Base-by-base conservation (phyloP, 768 basidiomycete genomes). In the Lanmaoa pseudosensibilis region DNA sequence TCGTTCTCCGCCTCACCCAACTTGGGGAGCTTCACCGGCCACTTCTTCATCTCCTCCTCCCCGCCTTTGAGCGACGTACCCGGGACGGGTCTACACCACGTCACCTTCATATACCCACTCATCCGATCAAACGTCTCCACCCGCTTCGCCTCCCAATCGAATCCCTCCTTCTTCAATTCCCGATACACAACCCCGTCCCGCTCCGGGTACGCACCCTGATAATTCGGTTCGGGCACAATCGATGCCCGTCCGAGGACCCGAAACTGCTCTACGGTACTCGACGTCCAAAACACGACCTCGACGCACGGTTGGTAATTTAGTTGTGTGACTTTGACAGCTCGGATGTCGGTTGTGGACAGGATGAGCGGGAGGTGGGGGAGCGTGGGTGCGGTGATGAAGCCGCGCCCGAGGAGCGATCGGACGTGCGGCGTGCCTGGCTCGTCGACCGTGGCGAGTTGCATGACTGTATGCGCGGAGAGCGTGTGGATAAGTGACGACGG, bases 261-360 rank as follows among this genome's bases (percentile, higher is more conserved):
- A 67, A 86, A 92, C 64, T 95, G 92, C 66, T 90, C 85, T 50
- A 79, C 69, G 0, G 83, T 79, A 21, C 80, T 79, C 32, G 80
- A 77, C 50, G 86, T 80, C 89, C 90, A 94, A 85, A 88, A 93
- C 12, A 78, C 82, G 41, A 87, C 60, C 67, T 93, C 87, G 57
- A 86, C 80, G 16, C 45, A 8, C n/a, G 2, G 5, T 4, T 7
- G 33, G 11, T 78, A 65, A 54, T 76, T 76, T 46, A 92, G 73
- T 60, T 92, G 85, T 1, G 70, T 46, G 34, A 83, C 78, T 63
- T 94, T 94, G 21, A 84, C 83, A 2, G 84, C 78, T 25, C 92
- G 87, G 45, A 86, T 68, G 73, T 92, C 91, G 46, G 90, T 90
- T 13, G 86, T 82, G 46, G 80, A 75, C 43, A 92, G 63, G 59